Evolutionary conservation across 140 eudicot genomes (phyloP).

Genomic region (Cichorium intybus): DNA sequence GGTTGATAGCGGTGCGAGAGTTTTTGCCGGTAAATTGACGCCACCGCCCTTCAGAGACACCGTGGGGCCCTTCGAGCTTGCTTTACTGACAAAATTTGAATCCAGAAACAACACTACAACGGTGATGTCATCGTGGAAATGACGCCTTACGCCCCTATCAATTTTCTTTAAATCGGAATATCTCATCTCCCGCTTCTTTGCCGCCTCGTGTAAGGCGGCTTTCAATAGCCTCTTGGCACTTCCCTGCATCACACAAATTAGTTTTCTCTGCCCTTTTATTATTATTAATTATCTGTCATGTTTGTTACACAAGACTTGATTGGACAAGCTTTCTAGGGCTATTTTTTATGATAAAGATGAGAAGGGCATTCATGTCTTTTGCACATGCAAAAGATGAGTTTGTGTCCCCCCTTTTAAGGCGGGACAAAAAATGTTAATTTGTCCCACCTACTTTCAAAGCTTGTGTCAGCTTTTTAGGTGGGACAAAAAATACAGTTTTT

Average conservation of each 20-base stretch:
- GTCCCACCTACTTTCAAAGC: no score
- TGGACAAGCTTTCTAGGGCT: no score
- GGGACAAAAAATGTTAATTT: neutral
- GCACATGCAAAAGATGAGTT: neutral
- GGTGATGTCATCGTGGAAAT: conserved; percentile 61
- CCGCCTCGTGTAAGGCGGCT: conserved; percentile 55
- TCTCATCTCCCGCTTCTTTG: conserved; percentile 63
- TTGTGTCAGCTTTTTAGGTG: no score
- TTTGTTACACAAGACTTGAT: no score
- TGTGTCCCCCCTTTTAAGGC: neutral
- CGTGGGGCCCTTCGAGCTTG: conserved; percentile 44
- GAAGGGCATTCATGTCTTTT: neutral
- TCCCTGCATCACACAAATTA: conserved; percentile 41
- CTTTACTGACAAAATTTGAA: conserved; percentile 48
- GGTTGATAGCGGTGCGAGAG: conserved; percentile 37
- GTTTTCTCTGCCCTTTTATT: neutral
- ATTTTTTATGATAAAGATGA: no score
- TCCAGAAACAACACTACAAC: conserved; percentile 50
- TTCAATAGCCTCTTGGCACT: conserved; percentile 60
- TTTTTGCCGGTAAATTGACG: conserved; percentile 32
- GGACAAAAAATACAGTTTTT: neutral
- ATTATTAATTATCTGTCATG: no score
- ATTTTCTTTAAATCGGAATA: conserved; percentile 56
- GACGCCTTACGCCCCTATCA: conserved; percentile 57
- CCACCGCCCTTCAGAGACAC: conserved; percentile 53